Evolutionary conservation across 768 basidiomycete species (phyloP).

Genomic region (Russula sp.): DNA sequence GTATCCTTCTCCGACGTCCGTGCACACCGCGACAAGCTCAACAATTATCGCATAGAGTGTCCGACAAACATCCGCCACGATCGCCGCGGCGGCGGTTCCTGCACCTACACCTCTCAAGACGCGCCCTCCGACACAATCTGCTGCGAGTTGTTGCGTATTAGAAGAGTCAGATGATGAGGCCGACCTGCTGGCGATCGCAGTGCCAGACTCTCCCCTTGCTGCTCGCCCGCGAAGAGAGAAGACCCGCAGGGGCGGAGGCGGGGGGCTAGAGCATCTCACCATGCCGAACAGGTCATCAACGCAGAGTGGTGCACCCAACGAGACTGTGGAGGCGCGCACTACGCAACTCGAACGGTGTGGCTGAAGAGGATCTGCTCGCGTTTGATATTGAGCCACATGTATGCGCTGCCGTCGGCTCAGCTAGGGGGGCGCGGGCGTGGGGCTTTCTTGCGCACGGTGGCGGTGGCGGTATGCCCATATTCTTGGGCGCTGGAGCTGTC

Average conservation of each 20-base stretch:
- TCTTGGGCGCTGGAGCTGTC: slow-evolving; percentile 44
- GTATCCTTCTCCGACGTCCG: slow-evolving; percentile 53
- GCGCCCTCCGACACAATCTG: slow-evolving; percentile 46
- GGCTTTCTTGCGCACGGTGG: slow-evolving; percentile 75
- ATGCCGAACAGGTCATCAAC: not conserved
- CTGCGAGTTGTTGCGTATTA: not conserved
- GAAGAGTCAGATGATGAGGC: slow-evolving; percentile 11
- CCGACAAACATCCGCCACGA: slow-evolving; percentile 54
- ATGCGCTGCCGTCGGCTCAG: slow-evolving; percentile 48
- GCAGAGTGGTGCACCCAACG: slow-evolving; percentile 20
- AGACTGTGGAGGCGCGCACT: slow-evolving; percentile 46
- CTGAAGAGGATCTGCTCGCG: slow-evolving; percentile 30
- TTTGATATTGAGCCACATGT: slow-evolving; percentile 35
- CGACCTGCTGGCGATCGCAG: slow-evolving; percentile 9
- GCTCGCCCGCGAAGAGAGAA: slow-evolving; percentile 3
- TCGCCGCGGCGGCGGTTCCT: slow-evolving; percentile 62
- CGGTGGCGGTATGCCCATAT: slow-evolving; percentile 62
- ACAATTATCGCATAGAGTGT: slow-evolving; percentile 31
- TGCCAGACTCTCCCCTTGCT: not conserved
- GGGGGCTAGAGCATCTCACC: not conserved
- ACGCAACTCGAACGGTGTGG: slow-evolving; percentile 36
- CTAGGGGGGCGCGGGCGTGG: slow-evolving; percentile 42
- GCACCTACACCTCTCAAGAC: slow-evolving; percentile 46
- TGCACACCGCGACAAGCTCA: slow-evolving; percentile 35
- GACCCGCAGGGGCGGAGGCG: not conserved